A percentile compares a stretch with the other conserved stretches of the same genome.
Conservation (phyloP, 352 stramenopile species). For the Aphanomyces cochlioides region DNA sequence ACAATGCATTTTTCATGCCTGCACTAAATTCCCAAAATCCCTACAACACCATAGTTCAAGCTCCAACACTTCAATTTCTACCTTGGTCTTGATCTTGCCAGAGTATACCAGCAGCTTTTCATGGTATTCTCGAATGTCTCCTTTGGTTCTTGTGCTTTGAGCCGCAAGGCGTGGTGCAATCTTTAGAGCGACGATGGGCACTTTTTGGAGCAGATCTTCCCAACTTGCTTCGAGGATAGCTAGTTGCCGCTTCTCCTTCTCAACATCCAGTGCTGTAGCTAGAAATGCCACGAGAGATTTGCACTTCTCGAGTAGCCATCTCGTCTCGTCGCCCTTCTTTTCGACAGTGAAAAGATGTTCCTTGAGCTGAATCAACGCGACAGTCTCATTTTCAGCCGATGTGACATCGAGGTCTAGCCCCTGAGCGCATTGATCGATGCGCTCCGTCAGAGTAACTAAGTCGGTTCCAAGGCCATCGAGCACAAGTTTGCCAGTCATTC, state of each 20-base stretch:
- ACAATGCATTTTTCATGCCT: slow-evolving; percentile 42
- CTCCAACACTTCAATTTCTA: slow-evolving; percentile 17
- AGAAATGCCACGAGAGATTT: slow-evolving; percentile 64
- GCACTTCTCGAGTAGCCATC: slow-evolving; percentile 59
- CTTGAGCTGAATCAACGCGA: slow-evolving; percentile 65
- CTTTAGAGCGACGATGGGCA: slow-evolving; percentile 55
- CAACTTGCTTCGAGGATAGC: slow-evolving; percentile 51
- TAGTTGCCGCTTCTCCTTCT: slow-evolving; percentile 46
- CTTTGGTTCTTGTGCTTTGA: slow-evolving; percentile 60
- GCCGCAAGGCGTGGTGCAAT: slow-evolving; percentile 61
- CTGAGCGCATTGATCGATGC: slow-evolving; percentile 61
- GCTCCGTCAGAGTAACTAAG: slow-evolving; percentile 55
- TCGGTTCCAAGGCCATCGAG: slow-evolving; percentile 66
- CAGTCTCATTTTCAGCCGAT: slow-evolving; percentile 52
- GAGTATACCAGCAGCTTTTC: slow-evolving; percentile 66
- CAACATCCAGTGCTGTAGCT: slow-evolving; percentile 49
- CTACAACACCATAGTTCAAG: slow-evolving; percentile 32
- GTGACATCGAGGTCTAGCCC: slow-evolving; percentile 67
- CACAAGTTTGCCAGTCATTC: slow-evolving; percentile 78
- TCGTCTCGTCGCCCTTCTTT: slow-evolving; percentile 62
- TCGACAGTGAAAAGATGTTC: slow-evolving; percentile 77
- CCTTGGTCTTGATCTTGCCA: slow-evolving; percentile 39
- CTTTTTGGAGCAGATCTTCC: slow-evolving; percentile 59
- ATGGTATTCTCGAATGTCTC: slow-evolving; percentile 82
- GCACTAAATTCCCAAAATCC: slow-evolving; percentile 60